Evolutionary conservation across 2,329 filamentous ascomycete genomes (phyloP), one percentile per base, ranked within the genome.

Genomic region (Metarhizium sp.): DNA sequence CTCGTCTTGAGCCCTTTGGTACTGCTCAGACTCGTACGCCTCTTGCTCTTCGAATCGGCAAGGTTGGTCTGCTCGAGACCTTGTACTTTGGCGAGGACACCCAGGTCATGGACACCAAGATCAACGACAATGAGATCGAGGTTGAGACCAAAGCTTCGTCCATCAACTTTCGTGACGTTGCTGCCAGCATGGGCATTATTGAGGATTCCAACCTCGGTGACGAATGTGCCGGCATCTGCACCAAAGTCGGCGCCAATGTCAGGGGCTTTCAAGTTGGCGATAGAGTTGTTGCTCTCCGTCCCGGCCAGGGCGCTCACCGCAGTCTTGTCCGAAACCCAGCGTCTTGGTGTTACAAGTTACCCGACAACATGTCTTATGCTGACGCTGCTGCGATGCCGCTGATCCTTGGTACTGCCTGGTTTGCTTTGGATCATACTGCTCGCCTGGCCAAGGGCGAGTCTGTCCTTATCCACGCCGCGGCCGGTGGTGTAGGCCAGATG

Each of bases 391-490:
- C 66, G 1, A 57, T 68, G 43, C 66, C 67, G 1, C 18, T 65
- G 16, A 60, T 62, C 1, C 64, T 60, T 42, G 50, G 54, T 14
- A 71, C 70, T 3, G 66, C 65, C 4, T 60, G 62, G 46, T 63
- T 65, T 42, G 60, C 61, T 2, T 58, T 72, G 4, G 54, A 59
- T 11, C 14, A 66, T 18, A 47, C 61, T n/a, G 67, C 62, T 6
- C 54, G 60, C 6, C 58, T 69, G 2, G 45, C 53, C 6, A 53
- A 46, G 43, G 53, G 57, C n/a, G 59, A 64, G 38, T 64, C 58
- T 2, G 62, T 75, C 8, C 64, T 76, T 6, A 65, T 75, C 45
- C 70, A 74, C 53, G 64, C 66, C 4, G 73, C 66, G 0, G 65
- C 68, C 1, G 68, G 71, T 38, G 64, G 67, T 5, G 64, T 71